Percentiles rank a stretch among this genome's conserved stretches.
phyloP scores from a whole-genome alignment of 768 basidiomycete genomes.

The Termitomyces titanicus region DNA sequence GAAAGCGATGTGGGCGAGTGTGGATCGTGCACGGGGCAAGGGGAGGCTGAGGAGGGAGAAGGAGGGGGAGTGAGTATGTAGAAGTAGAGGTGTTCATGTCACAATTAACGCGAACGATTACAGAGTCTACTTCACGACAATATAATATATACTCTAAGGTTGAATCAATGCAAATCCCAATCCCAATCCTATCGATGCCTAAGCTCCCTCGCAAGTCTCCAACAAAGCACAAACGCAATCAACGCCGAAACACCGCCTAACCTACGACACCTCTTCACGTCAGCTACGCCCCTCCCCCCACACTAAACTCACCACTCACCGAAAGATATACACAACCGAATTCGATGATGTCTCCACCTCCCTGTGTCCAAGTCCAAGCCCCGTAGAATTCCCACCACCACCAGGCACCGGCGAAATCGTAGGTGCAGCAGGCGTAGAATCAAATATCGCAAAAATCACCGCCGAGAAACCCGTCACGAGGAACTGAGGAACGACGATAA shows the following conservation, averaged over 20 bases:
- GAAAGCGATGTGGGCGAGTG: conserved; percentile 53
- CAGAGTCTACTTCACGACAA: too few species aligned
- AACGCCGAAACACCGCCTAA: conserved; percentile 54
- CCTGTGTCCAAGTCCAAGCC: too few species aligned
- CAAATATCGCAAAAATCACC: conserved; percentile 82
- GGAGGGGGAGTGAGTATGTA: conserved; percentile 36
- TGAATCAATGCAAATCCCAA: too few species aligned
- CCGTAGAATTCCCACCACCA: not conserved
- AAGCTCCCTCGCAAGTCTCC: conserved; percentile 52
- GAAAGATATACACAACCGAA: conserved; percentile 78
- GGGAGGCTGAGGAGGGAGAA: conserved; percentile 69
- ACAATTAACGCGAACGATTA: too few species aligned
- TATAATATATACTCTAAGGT: too few species aligned
- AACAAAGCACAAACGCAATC: conserved; percentile 52
- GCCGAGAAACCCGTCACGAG: conserved; percentile 85
- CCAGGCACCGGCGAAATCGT: not conserved
- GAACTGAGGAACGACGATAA: conserved; percentile 92
- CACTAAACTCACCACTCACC: conserved; percentile 41
- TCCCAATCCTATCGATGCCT: conserved; percentile 35
- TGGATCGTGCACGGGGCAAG: conserved; percentile 71
- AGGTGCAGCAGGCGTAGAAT: conserved; percentile 41
- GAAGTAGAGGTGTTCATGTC: too few species aligned
- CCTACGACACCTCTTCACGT: conserved; percentile 25
- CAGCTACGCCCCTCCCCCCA: not conserved
- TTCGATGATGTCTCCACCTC: conserved; percentile 42